A percentile compares a stretch with the other conserved stretches of the same genome.
phyloP scores from a whole-genome alignment of 2,329 filamentous ascomycete species.

The Colletotrichum sp. region DNA sequence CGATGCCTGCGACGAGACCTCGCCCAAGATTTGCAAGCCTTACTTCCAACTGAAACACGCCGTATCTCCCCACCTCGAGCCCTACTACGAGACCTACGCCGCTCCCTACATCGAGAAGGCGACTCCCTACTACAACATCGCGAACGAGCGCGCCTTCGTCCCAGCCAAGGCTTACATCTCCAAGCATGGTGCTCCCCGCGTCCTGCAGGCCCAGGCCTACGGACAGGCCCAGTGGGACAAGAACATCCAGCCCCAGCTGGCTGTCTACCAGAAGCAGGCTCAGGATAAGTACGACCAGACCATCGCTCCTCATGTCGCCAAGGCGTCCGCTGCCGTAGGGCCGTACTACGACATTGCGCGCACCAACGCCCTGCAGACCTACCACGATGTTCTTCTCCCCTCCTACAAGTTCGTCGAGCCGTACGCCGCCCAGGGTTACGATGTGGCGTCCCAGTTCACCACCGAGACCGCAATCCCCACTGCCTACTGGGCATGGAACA shows the following conservation, averaged over 20 bases:
- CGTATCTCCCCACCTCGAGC: conserved; percentile 76
- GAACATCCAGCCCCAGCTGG: conserved; percentile 76
- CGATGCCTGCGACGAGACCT: conserved; percentile 69
- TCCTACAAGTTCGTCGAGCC: conserved; percentile 77
- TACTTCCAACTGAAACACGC: conserved; percentile 72
- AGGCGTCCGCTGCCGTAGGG: conserved; percentile 58
- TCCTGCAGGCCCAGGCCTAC: conserved; percentile 71
- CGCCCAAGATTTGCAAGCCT: conserved; percentile 81
- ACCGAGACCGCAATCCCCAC: conserved; percentile 75
- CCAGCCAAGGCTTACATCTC: conserved; percentile 72
- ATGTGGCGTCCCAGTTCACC: conserved; percentile 69
- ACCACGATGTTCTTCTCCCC: conserved; percentile 76
- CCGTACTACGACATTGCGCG: conserved; percentile 77
- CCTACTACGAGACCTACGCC: conserved; percentile 86
- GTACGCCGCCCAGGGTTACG: conserved; percentile 74
- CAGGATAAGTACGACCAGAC: conserved; percentile 71
- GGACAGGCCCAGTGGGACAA: conserved; percentile 78
- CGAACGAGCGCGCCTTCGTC: conserved; percentile 68
- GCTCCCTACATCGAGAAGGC: conserved; percentile 81
- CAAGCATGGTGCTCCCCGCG: conserved; percentile 77
- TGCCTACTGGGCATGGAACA: conserved; percentile 72
- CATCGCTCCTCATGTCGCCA: conserved; percentile 76
- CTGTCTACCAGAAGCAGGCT: conserved; percentile 65
- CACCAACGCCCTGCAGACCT: conserved; percentile 69
- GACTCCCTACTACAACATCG: conserved; percentile 74